Evolutionary conservation across 2,329 filamentous ascomycete species (phyloP).

Genomic region (Ophiostoma angusticollis): DNA sequence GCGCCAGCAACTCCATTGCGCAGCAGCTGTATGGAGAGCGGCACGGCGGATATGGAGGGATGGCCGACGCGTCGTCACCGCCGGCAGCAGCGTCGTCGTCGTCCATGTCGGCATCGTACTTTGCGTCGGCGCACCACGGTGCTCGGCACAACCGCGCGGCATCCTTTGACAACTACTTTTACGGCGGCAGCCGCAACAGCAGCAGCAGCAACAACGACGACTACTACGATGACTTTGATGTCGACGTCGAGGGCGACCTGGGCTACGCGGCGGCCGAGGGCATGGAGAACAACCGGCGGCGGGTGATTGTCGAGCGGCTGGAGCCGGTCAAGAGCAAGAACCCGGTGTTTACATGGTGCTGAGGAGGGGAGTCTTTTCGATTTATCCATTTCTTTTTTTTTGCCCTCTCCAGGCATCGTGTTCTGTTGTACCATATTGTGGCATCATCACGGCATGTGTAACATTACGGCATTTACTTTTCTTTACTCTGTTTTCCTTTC

Average conservation of each 20-base stretch:
- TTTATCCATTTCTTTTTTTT: neutral
- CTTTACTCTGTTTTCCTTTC: too few relatives aligned
- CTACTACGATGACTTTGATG: constrained; percentile 51
- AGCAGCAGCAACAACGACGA: constrained; percentile 51
- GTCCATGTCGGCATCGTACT: constrained; percentile 1
- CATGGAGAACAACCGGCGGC: constrained; percentile 80
- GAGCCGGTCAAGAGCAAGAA: constrained; percentile 93
- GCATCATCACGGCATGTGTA: too few relatives aligned
- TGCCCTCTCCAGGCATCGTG: neutral
- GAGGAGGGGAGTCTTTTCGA: constrained; percentile 16
- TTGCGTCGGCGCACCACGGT: neutral
- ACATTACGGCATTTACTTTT: too few relatives aligned
- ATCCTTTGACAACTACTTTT: constrained; percentile 12
- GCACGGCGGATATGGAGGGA: too few relatives aligned
- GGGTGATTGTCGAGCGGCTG: constrained; percentile 91
- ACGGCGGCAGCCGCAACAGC: constrained; percentile 63
- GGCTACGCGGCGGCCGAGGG: constrained; percentile 90
- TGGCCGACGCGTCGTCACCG: too few relatives aligned
- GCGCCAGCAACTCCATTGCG: constrained; percentile 37
- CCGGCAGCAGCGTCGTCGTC: neutral
- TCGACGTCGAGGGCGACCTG: constrained; percentile 80
- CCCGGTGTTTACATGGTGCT: constrained; percentile 97
- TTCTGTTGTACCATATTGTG: neutral
- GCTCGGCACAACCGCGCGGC: constrained; percentile 10
- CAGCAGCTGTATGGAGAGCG: constrained; percentile 35